Evolutionary conservation across 2,329 filamentous ascomycete genomes (phyloP).

Genomic region (Nemania sp.): DNA sequence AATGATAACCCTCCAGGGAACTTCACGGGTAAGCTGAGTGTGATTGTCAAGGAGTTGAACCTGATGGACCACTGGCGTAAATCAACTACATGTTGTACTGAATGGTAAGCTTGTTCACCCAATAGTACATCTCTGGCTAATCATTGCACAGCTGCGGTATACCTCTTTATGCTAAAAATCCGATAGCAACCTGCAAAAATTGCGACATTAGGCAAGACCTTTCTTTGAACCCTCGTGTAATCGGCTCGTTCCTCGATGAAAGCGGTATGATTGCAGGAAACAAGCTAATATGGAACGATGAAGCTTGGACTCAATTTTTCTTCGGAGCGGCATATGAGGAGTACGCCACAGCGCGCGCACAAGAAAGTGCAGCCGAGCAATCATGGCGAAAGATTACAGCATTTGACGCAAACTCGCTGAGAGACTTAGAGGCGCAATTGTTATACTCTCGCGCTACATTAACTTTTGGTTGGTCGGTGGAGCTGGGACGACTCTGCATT

Average conservation of each 20-base stretch:
- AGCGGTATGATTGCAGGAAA: slow-evolving; percentile 55
- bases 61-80: slow-evolving; percentile 38
- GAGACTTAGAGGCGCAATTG: slow-evolving; percentile 54
- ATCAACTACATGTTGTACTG: slow-evolving; percentile 44
- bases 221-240: slow-evolving; percentile 45
- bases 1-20: slow-evolving; percentile 32
- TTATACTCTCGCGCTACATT: slow-evolving; percentile 56
- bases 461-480: slow-evolving; percentile 56
- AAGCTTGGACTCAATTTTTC: slow-evolving; percentile 53
- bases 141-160: slow-evolving; percentile 51
- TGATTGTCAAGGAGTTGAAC: slow-evolving; percentile 40
- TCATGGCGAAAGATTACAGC: slow-evolving; percentile 44
- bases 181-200: slow-evolving; percentile 43
- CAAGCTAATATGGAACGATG: slow-evolving; percentile 56
- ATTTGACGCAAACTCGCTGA: slow-evolving; percentile 45
- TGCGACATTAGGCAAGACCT: slow-evolving; percentile 40
- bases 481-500: slow-evolving; percentile 45
- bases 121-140: slow-evolving; percentile 8
- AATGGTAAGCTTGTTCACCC: slow-evolving; percentile 44
- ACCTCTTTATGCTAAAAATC: slow-evolving; percentile 55
- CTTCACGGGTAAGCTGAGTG: slow-evolving; percentile 47
- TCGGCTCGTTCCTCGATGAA: slow-evolving; percentile 53
- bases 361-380: slow-evolving; percentile 47
- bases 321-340: slow-evolving; percentile 26
- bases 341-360: slow-evolving; percentile 21